Conservation (phyloP, 1,284 basidiomycete species). For the Inonotus obliquus region DNA sequence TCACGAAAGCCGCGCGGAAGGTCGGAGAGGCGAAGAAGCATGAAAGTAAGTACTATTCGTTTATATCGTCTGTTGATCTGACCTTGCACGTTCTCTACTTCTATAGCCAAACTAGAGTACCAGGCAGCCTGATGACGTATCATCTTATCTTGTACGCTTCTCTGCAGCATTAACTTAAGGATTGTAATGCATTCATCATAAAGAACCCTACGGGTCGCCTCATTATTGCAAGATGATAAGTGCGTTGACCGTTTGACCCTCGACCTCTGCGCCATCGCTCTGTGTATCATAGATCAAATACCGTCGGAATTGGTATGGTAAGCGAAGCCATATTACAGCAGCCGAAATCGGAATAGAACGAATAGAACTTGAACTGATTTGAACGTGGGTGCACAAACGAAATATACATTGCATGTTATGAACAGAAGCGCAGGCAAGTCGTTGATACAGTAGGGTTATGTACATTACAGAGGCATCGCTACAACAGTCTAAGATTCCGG, state of each 20-base stretch:
- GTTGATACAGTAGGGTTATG: not conserved
- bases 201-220: too few relatives aligned
- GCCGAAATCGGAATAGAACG: too few relatives aligned
- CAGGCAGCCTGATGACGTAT: constrained; percentile 36
- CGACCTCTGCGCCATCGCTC: too few relatives aligned
- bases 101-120: constrained; percentile 56
- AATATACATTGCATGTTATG: not conserved
- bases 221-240: too few relatives aligned
- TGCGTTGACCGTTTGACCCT: too few relatives aligned
- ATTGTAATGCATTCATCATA: not conserved
- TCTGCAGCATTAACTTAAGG: not conserved
- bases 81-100: constrained; percentile 1
- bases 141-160: not conserved
- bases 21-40: constrained; percentile 96
- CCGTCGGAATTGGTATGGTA: too few relatives aligned
- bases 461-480: constrained; percentile 1
- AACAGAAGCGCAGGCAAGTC: not conserved
- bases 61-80: constrained; percentile 3
- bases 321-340: too few relatives aligned
- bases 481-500: not conserved
- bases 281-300: too few relatives aligned
- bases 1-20: constrained; percentile 97
- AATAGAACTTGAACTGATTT: too few relatives aligned
- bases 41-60: constrained; percentile 58
- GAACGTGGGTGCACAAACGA: not conserved